Base-by-base conservation (phyloP, 805 yeast genomes). In the Monosporozyma yasuniensis region DNA sequence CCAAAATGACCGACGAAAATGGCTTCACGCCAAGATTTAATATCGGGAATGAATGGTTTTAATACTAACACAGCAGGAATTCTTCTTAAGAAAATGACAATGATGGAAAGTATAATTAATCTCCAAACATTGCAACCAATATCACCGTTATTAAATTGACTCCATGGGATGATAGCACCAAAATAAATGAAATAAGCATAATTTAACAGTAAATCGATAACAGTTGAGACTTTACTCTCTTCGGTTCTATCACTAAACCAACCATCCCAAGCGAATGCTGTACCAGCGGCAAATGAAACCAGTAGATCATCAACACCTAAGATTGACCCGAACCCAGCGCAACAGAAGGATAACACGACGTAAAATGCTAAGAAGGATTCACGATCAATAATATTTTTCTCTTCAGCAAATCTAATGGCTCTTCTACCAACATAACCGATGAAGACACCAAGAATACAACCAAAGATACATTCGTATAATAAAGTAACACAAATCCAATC, bases 1-100 rank as follows among this genome's bases (percentile, higher is more conserved):
- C 97, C 97, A 66, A 90, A 89, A 69, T 89, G 96, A 19, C 96
- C 96, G 65, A 95, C 87, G 66, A 90, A 90, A 3, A 89, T 64
- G 0, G 96, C 96, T 65, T 89, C 97, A 65, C 96, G 79, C 96
- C 96, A 89, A 10, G 87, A 78, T 59, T 87, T 82, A 38, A 89
- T 78, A 63, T 89, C 96, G 0, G 96, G 96, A 1, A 87, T 83
- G 22, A 88, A 63, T 0, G 91, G 89, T 60, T 85, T 85, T 46
- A 86, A 68, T 0, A 79, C 75, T 46, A 89, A 60, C 42, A 89
- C 86, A 0, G 87, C 90, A 0, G 97, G 97, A 9, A 89, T 72
- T 56, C 97, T 75, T 57, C 96, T 76, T 54, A 89, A 73, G 48
- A 87, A 76, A 12, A 89, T 73, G 30, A 89, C 76, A 12, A 86